Base-by-base conservation (phyloP, 2,329 filamentous ascomycete species). In the Clonostachys byssicola region DNA sequence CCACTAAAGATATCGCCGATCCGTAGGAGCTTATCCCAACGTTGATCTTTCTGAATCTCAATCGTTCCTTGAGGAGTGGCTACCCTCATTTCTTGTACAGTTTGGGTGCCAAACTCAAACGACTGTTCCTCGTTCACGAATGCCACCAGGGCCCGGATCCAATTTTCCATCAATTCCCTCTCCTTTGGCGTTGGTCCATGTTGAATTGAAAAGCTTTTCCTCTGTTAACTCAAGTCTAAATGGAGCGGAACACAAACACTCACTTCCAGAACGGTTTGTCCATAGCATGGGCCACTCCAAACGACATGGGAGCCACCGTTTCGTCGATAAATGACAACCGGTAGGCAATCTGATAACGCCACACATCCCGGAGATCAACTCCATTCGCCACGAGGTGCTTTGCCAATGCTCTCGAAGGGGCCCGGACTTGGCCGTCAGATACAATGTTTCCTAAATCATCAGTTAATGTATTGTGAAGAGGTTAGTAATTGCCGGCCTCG, bases 231-330 rank as follows among this genome's bases (percentile, higher is more conserved):
- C 9, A 30, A 30, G 23, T 8, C 23, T 10, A 9, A 30, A 30
- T 30, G 10, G 8, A 9, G 23, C 2, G 8, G 8, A 30, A 30
- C 6, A 30, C 4, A 9, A 18, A 35, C 2, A 58, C 64, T 57
- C 47, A 71, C 66, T 71, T 72, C 68, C 68, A 72, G 30, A 72
- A 61, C 0, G 68, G 66, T 42, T 62, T 64, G 36, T 72, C 68
- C 68, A 70, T 71, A 5, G 65, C 64, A 51, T 72, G 68, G 1
- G 59, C 56, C 1, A 66, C 62, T 1, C 64, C 64, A 49, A 59
- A 64, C 0, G 56, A 59, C 12, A 48, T 52, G 0, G 69, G 68
- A 2, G 67, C 67, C 5, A 70, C 50, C 8, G 62, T 60, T 5
- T 71, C 63, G 12, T 60, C 59, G 41, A 72, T 73, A 44, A 72